Conservation (phyloP, 202 grass and related monocot species). For the Panicum virgatum region DNA sequence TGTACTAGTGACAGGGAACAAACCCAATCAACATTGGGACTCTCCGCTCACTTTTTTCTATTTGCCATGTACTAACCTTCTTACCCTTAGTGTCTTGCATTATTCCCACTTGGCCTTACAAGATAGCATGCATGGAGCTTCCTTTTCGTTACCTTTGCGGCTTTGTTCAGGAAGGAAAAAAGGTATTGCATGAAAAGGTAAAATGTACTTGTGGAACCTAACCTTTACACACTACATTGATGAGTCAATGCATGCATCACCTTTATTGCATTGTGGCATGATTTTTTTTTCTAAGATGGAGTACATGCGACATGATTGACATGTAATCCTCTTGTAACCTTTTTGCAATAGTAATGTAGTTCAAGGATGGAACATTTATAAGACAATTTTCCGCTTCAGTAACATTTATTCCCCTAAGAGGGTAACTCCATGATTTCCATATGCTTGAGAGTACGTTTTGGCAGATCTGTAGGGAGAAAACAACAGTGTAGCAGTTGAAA, state of each 20-base stretch:
- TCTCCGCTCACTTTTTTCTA: slow-evolving; percentile 7
- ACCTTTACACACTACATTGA: neutral
- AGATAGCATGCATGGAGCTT: neutral
- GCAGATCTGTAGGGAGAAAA: too few species aligned
- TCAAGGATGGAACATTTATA: neutral
- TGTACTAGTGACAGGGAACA: neutral
- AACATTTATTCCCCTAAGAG: neutral
- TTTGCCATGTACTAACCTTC: neutral
- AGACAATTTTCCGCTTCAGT: neutral
- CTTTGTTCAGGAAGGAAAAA: neutral
- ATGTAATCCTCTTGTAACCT: neutral
- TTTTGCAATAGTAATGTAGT: neutral
- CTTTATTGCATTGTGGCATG: neutral
- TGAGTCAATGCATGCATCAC: neutral
- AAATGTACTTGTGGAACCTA: neutral
- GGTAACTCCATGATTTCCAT: too few species aligned
- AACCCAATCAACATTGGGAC: slow-evolving; percentile 39
- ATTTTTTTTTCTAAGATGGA: neutral
- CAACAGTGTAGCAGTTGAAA: too few species aligned
- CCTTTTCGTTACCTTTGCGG: neutral
- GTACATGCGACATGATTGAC: neutral
- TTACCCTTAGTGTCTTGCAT: neutral
- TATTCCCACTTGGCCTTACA: neutral
- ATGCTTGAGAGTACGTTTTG: too few species aligned
- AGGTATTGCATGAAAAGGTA: neutral